These are phyloP conservation scores for Millerozyma miso DNA, from an alignment of 805 yeast genomes.

Conservation along the genomic window DNA sequence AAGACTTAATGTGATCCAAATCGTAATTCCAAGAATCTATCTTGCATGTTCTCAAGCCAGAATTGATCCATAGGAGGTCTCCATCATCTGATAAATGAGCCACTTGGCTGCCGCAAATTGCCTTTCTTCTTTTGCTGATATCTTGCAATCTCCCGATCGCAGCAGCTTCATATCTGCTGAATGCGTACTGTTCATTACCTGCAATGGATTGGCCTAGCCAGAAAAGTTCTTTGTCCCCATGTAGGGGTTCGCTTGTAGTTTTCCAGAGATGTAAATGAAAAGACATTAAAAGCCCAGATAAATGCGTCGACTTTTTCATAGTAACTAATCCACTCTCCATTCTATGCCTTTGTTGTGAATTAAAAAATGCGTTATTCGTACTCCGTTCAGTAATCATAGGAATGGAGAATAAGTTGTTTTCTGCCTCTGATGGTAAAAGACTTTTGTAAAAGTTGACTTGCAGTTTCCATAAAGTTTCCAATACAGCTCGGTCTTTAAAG, in stretches of 20 bases:
- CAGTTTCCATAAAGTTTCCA: neutral
- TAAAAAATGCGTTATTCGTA: conserved; percentile 13
- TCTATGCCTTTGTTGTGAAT: conserved; percentile 13
- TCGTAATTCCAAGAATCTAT: conserved; percentile 3
- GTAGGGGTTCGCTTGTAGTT: conserved; percentile 22
- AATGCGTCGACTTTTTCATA: conserved; percentile 20
- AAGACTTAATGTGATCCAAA: neutral
- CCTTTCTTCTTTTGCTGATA: neutral
- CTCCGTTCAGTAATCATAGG: neutral
- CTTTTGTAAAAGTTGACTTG: neutral
- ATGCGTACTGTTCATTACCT: conserved; percentile 15
- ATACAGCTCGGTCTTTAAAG: conserved; percentile 8
- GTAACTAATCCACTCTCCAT: conserved; percentile 38
- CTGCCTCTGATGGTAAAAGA: neutral
- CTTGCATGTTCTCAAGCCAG: conserved; percentile 24
- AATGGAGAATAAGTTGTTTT: neutral
- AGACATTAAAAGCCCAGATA: conserved; percentile 16
- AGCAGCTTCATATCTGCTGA: conserved; percentile 17
- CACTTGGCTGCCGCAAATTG: conserved; percentile 23
- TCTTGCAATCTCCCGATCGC: conserved; percentile 18
- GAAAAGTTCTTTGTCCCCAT: conserved; percentile 25
- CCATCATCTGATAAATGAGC: conserved; percentile 17
- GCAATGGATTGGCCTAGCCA: conserved; percentile 27
- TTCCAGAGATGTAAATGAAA: conserved; percentile 12
- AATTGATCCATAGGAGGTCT: conserved; percentile 26